Evolutionary conservation across 1,139 yeast genomes (phyloP).

Genomic region (Suhomyces bolitotheri): DNA sequence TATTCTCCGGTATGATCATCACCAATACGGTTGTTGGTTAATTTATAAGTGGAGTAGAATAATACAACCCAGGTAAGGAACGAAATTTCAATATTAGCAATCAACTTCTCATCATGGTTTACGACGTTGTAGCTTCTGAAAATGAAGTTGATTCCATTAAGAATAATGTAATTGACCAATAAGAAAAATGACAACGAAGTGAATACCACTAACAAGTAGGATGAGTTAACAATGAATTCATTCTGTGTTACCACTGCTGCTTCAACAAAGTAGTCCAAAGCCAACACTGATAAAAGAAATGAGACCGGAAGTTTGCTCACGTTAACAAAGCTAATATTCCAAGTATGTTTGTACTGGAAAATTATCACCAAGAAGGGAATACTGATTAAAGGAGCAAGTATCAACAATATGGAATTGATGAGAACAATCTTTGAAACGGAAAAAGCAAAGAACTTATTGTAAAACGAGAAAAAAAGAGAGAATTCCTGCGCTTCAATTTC

Average conservation of each 20-base stretch:
- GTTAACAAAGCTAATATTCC: slow-evolving; percentile 45
- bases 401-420: slow-evolving; percentile 51
- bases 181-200: slow-evolving; percentile 51
- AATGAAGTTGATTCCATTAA: slow-evolving; percentile 46
- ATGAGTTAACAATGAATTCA: slow-evolving; percentile 61
- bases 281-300: slow-evolving; percentile 40
- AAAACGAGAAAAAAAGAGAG: slow-evolving; percentile 63
- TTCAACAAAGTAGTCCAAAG: slow-evolving; percentile 37
- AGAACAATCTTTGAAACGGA: slow-evolving; percentile 50
- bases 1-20: slow-evolving; percentile 65
- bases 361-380: slow-evolving; percentile 49
- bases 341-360: slow-evolving; percentile 47
- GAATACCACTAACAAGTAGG: slow-evolving; percentile 35
- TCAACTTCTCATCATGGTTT: slow-evolving; percentile 71
- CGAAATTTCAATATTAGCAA: slow-evolving; percentile 60
- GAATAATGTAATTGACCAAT: slow-evolving; percentile 54
- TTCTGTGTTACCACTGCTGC: slow-evolving; percentile 40
- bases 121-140: slow-evolving; percentile 51
- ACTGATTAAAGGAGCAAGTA: slow-evolving; percentile 55
- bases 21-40: slow-evolving; percentile 39
- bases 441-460: slow-evolving; percentile 58
- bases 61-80: slow-evolving; percentile 57
- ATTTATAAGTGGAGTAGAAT: slow-evolving; percentile 46
- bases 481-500: slow-evolving; percentile 27
- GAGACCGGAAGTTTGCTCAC: slow-evolving; percentile 59